These are phyloP conservation scores for Sugiyamaella japonica DNA, from an alignment of 1,139 yeast species.

Conservation along the genomic window DNA sequence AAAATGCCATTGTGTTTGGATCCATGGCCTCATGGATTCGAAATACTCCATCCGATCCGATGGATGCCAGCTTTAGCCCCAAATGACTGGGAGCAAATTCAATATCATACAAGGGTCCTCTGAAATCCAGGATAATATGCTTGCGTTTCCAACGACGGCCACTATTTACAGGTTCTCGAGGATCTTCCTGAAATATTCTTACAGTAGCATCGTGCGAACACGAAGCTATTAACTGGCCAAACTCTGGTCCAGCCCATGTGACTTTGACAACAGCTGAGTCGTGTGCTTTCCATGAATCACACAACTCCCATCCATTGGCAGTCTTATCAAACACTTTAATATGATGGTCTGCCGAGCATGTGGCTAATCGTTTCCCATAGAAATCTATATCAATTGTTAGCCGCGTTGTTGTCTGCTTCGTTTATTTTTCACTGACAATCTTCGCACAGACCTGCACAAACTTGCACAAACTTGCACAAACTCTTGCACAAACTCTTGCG, in stretches of 20 bases:
- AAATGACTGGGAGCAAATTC: constrained; percentile 85
- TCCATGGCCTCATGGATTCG: constrained; percentile 87
- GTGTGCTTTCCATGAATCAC: constrained; percentile 94
- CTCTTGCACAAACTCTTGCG: too few relatives aligned
- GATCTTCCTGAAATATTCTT: constrained; percentile 87
- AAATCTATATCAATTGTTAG: constrained; percentile 42
- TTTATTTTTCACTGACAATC: too few relatives aligned
- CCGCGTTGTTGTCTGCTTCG: too few relatives aligned
- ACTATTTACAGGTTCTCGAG: constrained; percentile 69
- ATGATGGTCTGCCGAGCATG: constrained; percentile 91
- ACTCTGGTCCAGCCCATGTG: constrained; percentile 94
- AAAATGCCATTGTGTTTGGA: constrained; percentile 77
- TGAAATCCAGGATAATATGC: constrained; percentile 77
- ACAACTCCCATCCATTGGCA: constrained; percentile 60
- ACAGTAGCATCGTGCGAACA: constrained; percentile 89
- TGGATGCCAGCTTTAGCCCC: constrained; percentile 80
- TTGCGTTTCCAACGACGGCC: constrained; percentile 81
- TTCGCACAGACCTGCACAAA: too few relatives aligned
- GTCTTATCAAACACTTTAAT: constrained; percentile 81
- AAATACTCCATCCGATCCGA: constrained; percentile 87
- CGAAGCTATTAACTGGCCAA: constrained; percentile 80
- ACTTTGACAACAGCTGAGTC: constrained; percentile 81
- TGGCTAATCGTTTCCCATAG: constrained; percentile 86
- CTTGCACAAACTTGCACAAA: too few relatives aligned
- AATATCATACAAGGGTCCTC: constrained; percentile 87